These are phyloP conservation scores for Pinus albicaulis DNA, from an alignment of 75 land plant genomes.

Conservation along the genomic window DNA sequence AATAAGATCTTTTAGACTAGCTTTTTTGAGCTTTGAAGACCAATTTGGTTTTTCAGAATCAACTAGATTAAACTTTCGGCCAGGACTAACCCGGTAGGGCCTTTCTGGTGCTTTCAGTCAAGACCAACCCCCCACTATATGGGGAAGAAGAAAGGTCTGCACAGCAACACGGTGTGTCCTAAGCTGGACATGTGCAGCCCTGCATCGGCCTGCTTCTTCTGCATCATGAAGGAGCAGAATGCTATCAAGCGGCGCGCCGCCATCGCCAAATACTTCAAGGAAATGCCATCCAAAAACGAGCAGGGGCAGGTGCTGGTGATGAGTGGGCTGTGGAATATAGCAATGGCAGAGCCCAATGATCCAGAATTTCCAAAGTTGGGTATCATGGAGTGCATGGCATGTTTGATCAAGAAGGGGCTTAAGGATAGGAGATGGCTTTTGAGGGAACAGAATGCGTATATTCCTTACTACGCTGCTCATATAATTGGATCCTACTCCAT, in stretches of 20 bases:
- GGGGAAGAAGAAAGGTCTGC: conserved; percentile 9
- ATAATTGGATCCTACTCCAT: conserved; percentile 84
- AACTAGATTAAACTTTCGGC: too few relatives aligned
- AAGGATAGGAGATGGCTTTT: conserved; percentile 45
- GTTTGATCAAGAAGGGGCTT: conserved; percentile 39
- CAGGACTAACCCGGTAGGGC: too few relatives aligned
- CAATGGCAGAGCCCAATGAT: conserved; percentile 67
- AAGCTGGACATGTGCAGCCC: conserved; percentile 9
- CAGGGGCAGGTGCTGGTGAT: conserved; percentile 38
- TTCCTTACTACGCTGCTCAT: conserved; percentile 88
- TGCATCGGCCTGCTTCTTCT: conserved; percentile 55
- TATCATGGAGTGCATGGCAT: conserved; percentile 52
- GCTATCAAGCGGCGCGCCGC: conserved; percentile 17
- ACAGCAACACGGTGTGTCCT: conserved; percentile 4
- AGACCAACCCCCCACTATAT: too few relatives aligned
- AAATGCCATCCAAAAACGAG: conserved; percentile 31
- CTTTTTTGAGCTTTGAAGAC: too few relatives aligned
- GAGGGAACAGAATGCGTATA: conserved; percentile 63
- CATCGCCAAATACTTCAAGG: conserved; percentile 37
- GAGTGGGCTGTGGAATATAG: conserved; percentile 55
- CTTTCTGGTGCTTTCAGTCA: too few relatives aligned
- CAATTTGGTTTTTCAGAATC: too few relatives aligned
- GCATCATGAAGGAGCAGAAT: conserved; percentile 45
- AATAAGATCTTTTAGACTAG: too few relatives aligned
- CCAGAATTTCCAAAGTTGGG: conserved; percentile 52